Base-by-base conservation (phyloP, 2,329 filamentous ascomycete species). In the Xylariaceae sp. region DNA sequence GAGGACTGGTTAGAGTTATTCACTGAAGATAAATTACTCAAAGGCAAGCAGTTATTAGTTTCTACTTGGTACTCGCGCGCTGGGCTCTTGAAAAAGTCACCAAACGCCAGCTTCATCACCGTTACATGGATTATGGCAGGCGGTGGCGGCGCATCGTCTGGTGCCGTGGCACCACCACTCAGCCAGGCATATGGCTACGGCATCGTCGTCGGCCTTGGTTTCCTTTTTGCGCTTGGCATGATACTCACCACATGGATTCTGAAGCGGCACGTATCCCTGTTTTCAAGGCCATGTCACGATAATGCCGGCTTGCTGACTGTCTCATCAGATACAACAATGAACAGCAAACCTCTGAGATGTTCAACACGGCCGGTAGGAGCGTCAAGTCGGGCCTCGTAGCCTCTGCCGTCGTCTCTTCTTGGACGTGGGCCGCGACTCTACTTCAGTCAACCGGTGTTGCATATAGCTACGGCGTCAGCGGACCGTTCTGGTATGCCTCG, bases 311-410 rank as follows among this genome's bases (percentile, higher is more conserved):
- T n/a, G n/a, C n/a, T n/a, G n/a, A n/a, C n/a, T n/a, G n/a, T n/a
- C n/a, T n/a, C 33, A 9, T 17, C 18, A 47, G 47, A 16, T 68
- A 67, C 53, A 67, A 67, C 47, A 46, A 56, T 44, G 88, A 90
- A 62, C 69, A 89, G 3, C 88, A 94, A 63, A 95, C 89, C 0
- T 89, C 85, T 1, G 89, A 95, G 67, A 91, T 89, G 79, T 95
- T 94, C 72, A 88, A 79, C 49, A 94, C 89, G 0, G 89, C 89
- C 38, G 87, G 88, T 15, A 75, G 89, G 46, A 88, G 85, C 2
- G 86, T 95, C 53, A 95, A 94, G 61, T 89, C 87, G 3, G 89
- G 89, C 29, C 73, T 95, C 11, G 87, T 94, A 1, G 85, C 87
- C 11, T 85, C 86, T 4, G 89, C 88, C 16, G 89, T 95, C 9